These are phyloP conservation scores for Cornus suecica DNA, from an alignment of 148 eudicot species.

Conservation along the genomic window DNA sequence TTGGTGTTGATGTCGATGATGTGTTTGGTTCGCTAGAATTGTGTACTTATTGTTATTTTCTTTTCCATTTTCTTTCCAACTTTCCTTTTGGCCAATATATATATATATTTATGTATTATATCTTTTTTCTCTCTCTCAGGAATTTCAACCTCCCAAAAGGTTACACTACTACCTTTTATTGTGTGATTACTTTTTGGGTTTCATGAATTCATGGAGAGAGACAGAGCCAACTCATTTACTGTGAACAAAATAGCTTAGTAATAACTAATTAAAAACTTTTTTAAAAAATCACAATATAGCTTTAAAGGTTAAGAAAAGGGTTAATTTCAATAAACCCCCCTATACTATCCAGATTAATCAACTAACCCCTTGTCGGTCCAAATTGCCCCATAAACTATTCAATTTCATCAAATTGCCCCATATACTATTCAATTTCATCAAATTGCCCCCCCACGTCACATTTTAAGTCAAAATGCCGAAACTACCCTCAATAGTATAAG, in stretches of 20 bases:
- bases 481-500: no score
- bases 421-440: no score
- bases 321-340: no score
- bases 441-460: no score
- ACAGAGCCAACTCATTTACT: background rate
- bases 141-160: slow-evolving; percentile 3
- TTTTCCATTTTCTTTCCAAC: background rate
- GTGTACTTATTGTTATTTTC: slow-evolving; percentile 8
- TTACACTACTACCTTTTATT: slow-evolving; percentile 3
- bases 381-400: no score
- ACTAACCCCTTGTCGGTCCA: no score
- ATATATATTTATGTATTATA: background rate
- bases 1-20: slow-evolving; percentile 9
- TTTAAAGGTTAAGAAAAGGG: no score
- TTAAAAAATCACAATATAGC: no score
- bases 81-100: background rate
- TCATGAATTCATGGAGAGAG: slow-evolving; percentile 2
- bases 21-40: slow-evolving; percentile 16
- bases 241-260: slow-evolving; percentile 4
- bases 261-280: no score
- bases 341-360: no score
- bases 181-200: background rate
- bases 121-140: background rate
- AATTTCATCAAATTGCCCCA: no score
- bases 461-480: no score